Percentiles rank a stretch among this genome's conserved stretches.
Conservation (phyloP, 2,329 filamentous ascomycete genomes). For the Diaporthe ilicicola region DNA sequence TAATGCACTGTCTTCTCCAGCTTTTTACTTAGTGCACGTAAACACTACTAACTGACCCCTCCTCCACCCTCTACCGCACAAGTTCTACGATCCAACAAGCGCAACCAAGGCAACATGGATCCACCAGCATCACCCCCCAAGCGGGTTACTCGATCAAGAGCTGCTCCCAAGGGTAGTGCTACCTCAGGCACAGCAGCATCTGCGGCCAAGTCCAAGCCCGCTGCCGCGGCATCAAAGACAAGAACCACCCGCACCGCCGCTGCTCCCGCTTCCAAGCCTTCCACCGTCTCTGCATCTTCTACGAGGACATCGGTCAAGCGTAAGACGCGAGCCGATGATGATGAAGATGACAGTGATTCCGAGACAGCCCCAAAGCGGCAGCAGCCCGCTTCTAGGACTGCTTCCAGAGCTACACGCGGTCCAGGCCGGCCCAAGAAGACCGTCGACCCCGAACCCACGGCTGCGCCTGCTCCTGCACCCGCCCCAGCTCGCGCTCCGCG, state of each 20-base stretch:
- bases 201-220: conserved; percentile 44
- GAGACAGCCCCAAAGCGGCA: conserved; percentile 43
- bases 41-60: not conserved
- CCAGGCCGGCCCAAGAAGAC: conserved; percentile 55
- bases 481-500: conserved; percentile 36
- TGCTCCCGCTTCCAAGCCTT: conserved; percentile 45
- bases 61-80: not conserved
- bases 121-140: conserved; percentile 39
- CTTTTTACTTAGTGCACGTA: not conserved
- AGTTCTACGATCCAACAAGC: not conserved
- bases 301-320: conserved; percentile 51
- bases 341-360: conserved; percentile 57
- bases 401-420: conserved; percentile 54
- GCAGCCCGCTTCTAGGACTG: conserved; percentile 35
- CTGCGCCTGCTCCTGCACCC: conserved; percentile 36
- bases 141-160: conserved; percentile 46
- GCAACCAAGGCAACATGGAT: conserved; percentile 36
- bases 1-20: conserved; percentile 21
- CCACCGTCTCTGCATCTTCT: conserved; percentile 39
- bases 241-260: conserved; percentile 45
- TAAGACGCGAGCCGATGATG: conserved; percentile 64
- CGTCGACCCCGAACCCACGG: conserved; percentile 36
- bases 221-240: conserved; percentile 54
- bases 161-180: conserved; percentile 50
- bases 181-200: conserved; percentile 27